phyloP scores from a whole-genome alignment of 495 filamentous ascomycete species.

The Oidiodendron maius region DNA sequence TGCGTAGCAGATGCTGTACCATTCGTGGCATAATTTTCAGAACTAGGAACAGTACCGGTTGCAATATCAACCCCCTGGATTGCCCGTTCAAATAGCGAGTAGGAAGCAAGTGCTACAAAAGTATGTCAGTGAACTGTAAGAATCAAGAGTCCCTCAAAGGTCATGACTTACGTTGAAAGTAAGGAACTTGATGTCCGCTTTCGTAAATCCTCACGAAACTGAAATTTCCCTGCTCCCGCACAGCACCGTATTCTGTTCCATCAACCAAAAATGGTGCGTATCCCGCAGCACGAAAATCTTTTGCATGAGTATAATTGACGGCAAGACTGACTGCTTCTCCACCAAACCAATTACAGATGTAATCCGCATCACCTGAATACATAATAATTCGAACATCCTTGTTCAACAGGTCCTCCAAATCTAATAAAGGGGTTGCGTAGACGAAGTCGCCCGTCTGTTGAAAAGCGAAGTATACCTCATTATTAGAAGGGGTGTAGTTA shows the following conservation, averaged over 20 bases:
- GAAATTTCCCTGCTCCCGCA: conserved; percentile 54
- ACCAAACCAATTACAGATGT: conserved; percentile 37
- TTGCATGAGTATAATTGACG: conserved; percentile 24
- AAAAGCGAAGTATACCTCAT: neutral
- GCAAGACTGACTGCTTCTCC: neutral
- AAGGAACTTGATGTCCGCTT: conserved; percentile 59
- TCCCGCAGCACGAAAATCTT: conserved; percentile 33
- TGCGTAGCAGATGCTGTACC: too few species aligned
- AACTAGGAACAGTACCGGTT: too few species aligned
- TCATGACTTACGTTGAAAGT: too few species aligned
- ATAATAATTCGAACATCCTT: conserved; percentile 52
- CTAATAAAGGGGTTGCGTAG: neutral
- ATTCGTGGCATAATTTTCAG: too few species aligned
- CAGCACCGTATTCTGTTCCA: conserved; percentile 33
- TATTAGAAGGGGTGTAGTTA: conserved; percentile 38
- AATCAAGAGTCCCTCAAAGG: too few species aligned
- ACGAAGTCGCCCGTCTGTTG: neutral
- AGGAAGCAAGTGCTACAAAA: too few species aligned
- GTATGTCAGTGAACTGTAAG: too few species aligned
- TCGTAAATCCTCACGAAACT: conserved; percentile 56
- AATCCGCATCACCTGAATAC: conserved; percentile 55
- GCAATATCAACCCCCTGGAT: too few species aligned
- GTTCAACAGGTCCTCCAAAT: conserved; percentile 36
- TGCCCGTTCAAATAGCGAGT: too few species aligned
- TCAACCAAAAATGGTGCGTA: conserved; percentile 22